Evolutionary conservation across 2,329 filamentous ascomycete species (phyloP).

Genomic region (Paecilomyces dactylethromorphus): DNA sequence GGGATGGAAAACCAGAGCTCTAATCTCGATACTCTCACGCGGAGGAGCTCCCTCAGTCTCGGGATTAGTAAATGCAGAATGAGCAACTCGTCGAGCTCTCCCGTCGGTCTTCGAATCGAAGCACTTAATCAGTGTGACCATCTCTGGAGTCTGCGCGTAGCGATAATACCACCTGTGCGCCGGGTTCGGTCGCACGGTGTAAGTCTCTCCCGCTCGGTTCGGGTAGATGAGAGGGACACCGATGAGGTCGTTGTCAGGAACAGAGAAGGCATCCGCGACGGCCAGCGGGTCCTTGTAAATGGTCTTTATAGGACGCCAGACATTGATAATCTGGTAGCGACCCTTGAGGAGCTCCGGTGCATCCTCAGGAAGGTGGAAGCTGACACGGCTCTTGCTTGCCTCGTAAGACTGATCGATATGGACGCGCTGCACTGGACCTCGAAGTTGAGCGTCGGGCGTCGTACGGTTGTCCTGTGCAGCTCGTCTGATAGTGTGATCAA

Average conservation of each 20-base stretch:
- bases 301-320: constrained; percentile 46
- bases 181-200: constrained; percentile 35
- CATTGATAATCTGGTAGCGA: constrained; percentile 46
- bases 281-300: constrained; percentile 50
- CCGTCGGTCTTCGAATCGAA: constrained; percentile 54
- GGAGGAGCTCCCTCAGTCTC: constrained; percentile 29
- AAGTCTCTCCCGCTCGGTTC: constrained; percentile 46
- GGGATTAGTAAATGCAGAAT: constrained; percentile 49
- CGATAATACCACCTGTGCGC: constrained; percentile 50
- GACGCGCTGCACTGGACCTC: constrained; percentile 45
- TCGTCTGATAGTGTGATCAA: constrained; percentile 46
- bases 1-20: constrained; percentile 48
- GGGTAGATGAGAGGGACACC: constrained; percentile 47
- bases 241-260: constrained; percentile 47
- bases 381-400: constrained; percentile 37
- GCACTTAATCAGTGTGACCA: constrained; percentile 56
- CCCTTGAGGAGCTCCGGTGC: constrained; percentile 36
- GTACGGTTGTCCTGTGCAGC: constrained; percentile 24
- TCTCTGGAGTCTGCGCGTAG: constrained; percentile 44
- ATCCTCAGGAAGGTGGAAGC: constrained; percentile 39
- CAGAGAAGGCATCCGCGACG: constrained; percentile 46
- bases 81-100: constrained; percentile 48
- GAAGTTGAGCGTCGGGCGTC: constrained; percentile 23
- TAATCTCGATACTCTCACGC: constrained; percentile 52
- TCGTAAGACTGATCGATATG: constrained; percentile 47